Conservation (phyloP, 768 basidiomycete genomes). For the Lentinus tigrinus region DNA sequence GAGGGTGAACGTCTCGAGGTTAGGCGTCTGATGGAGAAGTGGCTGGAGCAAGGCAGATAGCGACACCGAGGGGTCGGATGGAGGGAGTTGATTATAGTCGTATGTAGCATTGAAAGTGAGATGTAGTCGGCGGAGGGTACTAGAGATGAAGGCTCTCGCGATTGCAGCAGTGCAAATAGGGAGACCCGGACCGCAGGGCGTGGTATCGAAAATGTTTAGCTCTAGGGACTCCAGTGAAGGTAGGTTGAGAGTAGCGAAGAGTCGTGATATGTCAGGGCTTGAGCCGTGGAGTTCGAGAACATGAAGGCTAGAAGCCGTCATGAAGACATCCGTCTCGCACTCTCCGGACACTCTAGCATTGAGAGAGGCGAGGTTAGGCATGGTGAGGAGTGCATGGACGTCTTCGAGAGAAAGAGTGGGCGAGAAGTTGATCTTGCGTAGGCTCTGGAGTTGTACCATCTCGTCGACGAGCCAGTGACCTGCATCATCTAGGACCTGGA, state of each 20-base stretch:
- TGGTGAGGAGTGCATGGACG: too few relatives aligned
- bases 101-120: background rate
- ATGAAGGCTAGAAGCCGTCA: background rate
- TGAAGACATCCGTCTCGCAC: too few relatives aligned
- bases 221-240: background rate
- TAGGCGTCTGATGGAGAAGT: background rate
- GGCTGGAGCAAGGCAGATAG: background rate
- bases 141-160: background rate
- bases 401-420: too few relatives aligned
- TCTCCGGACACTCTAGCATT: too few relatives aligned
- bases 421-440: too few relatives aligned
- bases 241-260: background rate
- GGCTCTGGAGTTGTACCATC: too few relatives aligned
- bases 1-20: background rate
- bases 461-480: too few relatives aligned
- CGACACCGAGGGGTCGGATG: background rate
- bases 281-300: background rate
- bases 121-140: background rate
- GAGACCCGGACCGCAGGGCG: background rate
- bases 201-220: background rate
- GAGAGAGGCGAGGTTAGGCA: too few relatives aligned
- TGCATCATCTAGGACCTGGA: too few relatives aligned
- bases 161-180: background rate
- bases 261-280: background rate
- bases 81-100: background rate